These are phyloP conservation scores for Dictyostelium capitatum DNA, from an alignment of 78 protist genomes.

Conservation along the genomic window DNA sequence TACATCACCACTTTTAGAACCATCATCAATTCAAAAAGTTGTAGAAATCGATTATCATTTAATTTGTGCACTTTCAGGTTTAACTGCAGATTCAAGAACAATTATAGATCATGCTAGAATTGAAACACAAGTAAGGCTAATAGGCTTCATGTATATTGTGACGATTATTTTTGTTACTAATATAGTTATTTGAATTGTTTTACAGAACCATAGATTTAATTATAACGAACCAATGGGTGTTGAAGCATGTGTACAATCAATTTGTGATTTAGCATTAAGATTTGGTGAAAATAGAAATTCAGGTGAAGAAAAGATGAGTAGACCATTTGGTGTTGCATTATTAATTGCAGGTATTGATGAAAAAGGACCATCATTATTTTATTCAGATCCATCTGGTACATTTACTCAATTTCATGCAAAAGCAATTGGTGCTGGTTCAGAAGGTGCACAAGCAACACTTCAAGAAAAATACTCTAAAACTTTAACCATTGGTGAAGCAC, in stretches of 20 bases:
- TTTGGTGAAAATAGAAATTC: conserved; percentile 95
- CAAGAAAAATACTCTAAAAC: conserved; percentile 94
- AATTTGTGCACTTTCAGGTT: conserved; percentile 96
- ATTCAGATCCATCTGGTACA: conserved; percentile 99
- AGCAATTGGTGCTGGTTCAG: conserved; percentile 99
- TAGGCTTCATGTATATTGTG: background rate
- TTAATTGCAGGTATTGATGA: conserved; percentile 99
- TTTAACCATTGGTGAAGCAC: conserved; percentile 96
- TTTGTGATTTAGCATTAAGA: conserved; percentile 95
- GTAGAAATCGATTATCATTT: conserved; percentile 87
- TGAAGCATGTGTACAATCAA: conserved; percentile 95
- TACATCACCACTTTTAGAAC: conserved; percentile 96
- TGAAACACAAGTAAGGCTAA: conserved; percentile 95
- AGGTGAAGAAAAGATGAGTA: conserved; percentile 85
- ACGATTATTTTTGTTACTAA: background rate
- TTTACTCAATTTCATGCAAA: conserved; percentile 91
- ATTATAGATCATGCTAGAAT: conserved; percentile 98
- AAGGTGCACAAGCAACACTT: conserved; percentile 97
- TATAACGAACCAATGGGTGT: conserved; percentile 98
- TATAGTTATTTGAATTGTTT: background rate
- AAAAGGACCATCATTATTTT: conserved; percentile 95
- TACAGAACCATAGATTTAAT: conserved; percentile 98
- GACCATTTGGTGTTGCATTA: conserved; percentile 99
- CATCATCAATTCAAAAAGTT: conserved; percentile 92
- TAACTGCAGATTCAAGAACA: conserved; percentile 98